Evolutionary conservation across 306 rosid species (phyloP).

Genomic region (Carpinus viminea): DNA sequence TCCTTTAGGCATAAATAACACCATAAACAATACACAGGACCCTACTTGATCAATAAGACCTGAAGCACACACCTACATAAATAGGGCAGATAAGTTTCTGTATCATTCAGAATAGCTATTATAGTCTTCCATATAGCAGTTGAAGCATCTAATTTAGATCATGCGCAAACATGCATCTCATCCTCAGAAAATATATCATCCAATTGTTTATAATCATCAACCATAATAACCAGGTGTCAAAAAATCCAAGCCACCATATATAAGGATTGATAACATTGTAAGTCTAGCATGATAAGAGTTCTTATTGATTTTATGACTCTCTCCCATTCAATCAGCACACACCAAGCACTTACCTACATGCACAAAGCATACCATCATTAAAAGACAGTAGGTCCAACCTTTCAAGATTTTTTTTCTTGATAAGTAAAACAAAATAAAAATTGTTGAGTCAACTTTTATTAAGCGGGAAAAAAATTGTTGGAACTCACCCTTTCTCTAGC

Average conservation of each 20-base stretch:
- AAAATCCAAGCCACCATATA: neutral
- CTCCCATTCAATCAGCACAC: neutral
- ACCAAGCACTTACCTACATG: neutral
- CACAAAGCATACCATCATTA: neutral
- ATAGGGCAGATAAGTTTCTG: neutral
- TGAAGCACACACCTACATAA: neutral
- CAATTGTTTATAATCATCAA: neutral
- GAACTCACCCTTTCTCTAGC: conserved; percentile 74
- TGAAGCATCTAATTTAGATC: neutral
- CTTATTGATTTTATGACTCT: neutral
- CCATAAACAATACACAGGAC: neutral
- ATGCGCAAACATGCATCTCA: neutral
- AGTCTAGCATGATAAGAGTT: neutral
- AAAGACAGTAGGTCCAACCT: neutral
- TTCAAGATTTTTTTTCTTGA: neutral
- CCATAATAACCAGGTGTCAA: neutral
- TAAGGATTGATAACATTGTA: neutral
- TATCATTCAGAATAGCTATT: neutral
- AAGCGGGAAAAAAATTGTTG: conserved; percentile 8
- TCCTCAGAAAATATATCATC: neutral
- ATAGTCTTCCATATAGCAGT: neutral
- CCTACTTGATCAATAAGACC: neutral
- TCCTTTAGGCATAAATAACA: conserved; percentile 2
- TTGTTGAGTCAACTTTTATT: conserved; percentile 7
- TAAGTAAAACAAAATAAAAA: neutral